These are phyloP conservation scores for Dianthus caryophyllus DNA, from an alignment of 148 eudicot genomes.

Conservation along the genomic window DNA sequence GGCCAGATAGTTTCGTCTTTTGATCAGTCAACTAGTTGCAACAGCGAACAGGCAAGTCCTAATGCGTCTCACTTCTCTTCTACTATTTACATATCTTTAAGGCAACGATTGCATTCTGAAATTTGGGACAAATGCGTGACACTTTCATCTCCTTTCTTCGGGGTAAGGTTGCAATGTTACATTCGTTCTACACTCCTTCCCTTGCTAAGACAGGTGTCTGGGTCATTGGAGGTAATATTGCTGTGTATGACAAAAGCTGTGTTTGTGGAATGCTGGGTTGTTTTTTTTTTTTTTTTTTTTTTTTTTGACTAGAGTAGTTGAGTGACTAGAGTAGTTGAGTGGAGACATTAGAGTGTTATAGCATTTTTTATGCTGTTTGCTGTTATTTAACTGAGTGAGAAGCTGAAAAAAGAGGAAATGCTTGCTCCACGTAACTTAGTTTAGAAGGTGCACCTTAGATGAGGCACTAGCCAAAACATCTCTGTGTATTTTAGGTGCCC, in stretches of 20 bases:
- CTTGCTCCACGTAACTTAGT: slow-evolving; percentile 3
- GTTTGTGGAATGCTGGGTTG: not conserved
- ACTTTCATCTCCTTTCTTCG: not conserved
- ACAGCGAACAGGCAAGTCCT: slow-evolving; percentile 49
- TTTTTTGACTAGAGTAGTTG: not conserved
- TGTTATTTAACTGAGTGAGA: not conserved
- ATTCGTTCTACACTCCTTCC: not conserved
- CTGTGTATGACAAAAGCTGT: not conserved
- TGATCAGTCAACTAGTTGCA: slow-evolving; percentile 31
- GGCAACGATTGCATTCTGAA: not conserved
- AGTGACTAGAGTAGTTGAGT: not conserved
- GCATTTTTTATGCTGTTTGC: not conserved
- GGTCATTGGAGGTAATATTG: not conserved
- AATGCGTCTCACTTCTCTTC: not conserved
- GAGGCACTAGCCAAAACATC: too few relatives aligned
- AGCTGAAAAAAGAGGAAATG: not conserved
- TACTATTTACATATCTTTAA: not conserved
- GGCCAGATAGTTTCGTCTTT: slow-evolving; percentile 45
- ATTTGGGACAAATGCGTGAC: not conserved
- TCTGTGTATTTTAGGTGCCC: too few relatives aligned
- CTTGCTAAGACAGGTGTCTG: not conserved
- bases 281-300: too few relatives aligned
- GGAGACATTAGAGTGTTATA: not conserved
- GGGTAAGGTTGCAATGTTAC: not conserved
- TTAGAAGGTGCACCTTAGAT: too few relatives aligned